Percentiles rank a stretch among this genome's conserved stretches.
Evolutionary conservation across 805 yeast genomes (phyloP).

Genomic region (Saccharomycopsis fermentans): DNA sequence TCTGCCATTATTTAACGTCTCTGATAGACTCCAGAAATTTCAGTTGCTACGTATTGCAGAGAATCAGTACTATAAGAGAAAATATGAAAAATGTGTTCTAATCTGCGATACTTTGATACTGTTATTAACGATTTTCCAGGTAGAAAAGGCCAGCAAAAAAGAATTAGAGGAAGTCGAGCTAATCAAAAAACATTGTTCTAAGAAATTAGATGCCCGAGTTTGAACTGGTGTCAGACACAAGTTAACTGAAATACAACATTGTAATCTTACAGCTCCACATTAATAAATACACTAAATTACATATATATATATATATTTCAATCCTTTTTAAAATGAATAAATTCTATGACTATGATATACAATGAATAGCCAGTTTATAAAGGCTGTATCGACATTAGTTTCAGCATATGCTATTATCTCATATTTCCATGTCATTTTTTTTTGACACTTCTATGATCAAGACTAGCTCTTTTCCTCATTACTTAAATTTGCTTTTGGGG

Average conservation of each 20-base stretch:
- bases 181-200: slow-evolving; percentile 5
- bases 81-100: slow-evolving; percentile 8
- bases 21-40: slow-evolving; percentile 5
- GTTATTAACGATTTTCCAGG: slow-evolving; percentile 4
- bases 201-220: not conserved
- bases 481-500: too few relatives aligned
- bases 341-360: not conserved
- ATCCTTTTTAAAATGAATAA: not conserved
- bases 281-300: not conserved
- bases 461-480: too few relatives aligned
- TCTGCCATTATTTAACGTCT: slow-evolving; percentile 8
- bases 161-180: slow-evolving; percentile 7
- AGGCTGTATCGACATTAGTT: too few relatives aligned
- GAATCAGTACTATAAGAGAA: slow-evolving; percentile 15
- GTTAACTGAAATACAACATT: not conserved
- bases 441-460: too few relatives aligned
- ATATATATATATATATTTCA: not conserved
- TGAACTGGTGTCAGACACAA: too few relatives aligned
- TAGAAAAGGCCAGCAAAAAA: not conserved
- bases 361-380: too few relatives aligned
- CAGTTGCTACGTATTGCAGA: slow-evolving; percentile 17
- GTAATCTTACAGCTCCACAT: not conserved
- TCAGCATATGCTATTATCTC: too few relatives aligned
- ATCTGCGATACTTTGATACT: slow-evolving; percentile 10
- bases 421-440: too few relatives aligned